Evolutionary conservation across 2,329 filamentous ascomycete genomes (phyloP), one percentile per base, ranked within the genome.

Genomic region (Venturia carpophila): DNA sequence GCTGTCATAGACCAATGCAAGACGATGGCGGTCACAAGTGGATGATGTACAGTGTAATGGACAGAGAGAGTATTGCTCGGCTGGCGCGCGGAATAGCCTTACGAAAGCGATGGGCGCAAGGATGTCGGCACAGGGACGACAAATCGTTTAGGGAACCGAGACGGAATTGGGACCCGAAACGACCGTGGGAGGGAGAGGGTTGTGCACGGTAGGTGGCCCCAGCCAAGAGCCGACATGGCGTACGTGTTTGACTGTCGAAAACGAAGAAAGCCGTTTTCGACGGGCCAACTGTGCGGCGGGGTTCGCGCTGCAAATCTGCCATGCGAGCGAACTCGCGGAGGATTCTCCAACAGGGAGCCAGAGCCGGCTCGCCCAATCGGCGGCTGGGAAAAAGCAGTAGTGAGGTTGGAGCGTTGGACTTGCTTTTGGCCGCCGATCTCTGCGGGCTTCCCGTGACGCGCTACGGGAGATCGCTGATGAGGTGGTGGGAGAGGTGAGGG

Each of bases 381-480:
- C 30, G 10, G 1, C 19, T 13, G 30, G 10, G 24, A 37, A 56
- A 34, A 34, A 34, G 30, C 30, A 34, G 24, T 4, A 13, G 19
- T 9, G 19, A 5, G 9, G 21, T 9, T 11, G 9, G 21, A 21
- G 3, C n/a, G 27, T 37, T 56, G 24, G 49, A 37, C 27, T 58
- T 37, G 30, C 27, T 58, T 37, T 39, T 37, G 52, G 52, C 52
- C n/a, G 52, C 7, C 52, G 52, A 58, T 58, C 52, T 6, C 21
- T 58, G 30, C 52, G 52, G 52, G 30, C 19, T 34, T 34, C 52
- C 52, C 52, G 52, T 58, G 52, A 17, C 52, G 30, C 30, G 52
- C 52, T n/a, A 10, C 52, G 52, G 52, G 52, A 58, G 52, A 58
- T 58, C 52, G 52, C 27, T 58, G 27, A 19, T 47, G 45, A 19